These are phyloP conservation scores for Seminavis robusta DNA, from an alignment of 108 stramenopile species.

Conservation along the genomic window DNA sequence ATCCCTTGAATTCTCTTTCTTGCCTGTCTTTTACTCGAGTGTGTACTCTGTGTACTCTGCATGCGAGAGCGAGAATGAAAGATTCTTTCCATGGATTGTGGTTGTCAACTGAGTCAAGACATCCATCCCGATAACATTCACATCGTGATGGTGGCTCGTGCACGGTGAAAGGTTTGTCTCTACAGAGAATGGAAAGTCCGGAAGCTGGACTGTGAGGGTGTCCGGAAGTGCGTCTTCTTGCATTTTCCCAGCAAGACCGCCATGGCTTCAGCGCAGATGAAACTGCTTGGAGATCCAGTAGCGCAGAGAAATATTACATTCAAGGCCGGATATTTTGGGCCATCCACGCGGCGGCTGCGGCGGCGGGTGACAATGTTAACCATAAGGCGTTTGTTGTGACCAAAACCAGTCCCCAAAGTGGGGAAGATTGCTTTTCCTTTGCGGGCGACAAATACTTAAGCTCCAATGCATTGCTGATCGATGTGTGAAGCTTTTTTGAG, in stretches of 20 bases:
- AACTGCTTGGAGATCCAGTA: not conserved
- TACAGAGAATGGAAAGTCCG: not conserved
- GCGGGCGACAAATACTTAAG: not conserved
- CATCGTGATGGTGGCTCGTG: not conserved
- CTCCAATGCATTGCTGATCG: not conserved
- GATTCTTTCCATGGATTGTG: not conserved
- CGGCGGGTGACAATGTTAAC: conserved; percentile 3
- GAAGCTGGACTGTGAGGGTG: not conserved
- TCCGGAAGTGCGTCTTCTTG: conserved; percentile 2
- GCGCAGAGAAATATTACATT: conserved; percentile 3
- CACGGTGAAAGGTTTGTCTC: not conserved
- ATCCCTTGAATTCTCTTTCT: too few species aligned
- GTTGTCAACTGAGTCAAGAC: not conserved
- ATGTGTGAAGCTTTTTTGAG: not conserved
- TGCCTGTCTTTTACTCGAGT: too few species aligned
- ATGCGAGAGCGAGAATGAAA: not conserved
- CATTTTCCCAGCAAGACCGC: not conserved
- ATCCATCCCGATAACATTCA: conserved; percentile 3
- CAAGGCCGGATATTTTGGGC: not conserved
- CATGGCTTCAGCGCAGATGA: not conserved
- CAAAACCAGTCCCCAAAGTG: not conserved
- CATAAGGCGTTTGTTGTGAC: not conserved
- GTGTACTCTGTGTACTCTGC: too few species aligned
- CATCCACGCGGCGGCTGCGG: not conserved
- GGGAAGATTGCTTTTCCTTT: not conserved